Evolutionary conservation across 148 eudicot species (phyloP).

Genomic region (Spergularia bocconei): DNA sequence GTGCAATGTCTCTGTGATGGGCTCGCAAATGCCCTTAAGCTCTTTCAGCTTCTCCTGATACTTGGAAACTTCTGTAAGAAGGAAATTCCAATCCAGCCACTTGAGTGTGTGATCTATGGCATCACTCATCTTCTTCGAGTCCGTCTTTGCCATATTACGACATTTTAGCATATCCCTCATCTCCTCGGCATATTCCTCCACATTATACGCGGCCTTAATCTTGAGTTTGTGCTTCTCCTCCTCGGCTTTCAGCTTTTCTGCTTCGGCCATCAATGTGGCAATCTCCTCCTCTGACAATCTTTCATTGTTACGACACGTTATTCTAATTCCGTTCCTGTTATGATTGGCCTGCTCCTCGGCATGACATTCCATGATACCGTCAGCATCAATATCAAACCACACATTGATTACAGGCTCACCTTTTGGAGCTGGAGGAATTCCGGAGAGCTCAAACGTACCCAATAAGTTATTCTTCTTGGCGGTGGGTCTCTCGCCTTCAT

Average conservation of each 20-base stretch:
- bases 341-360: background rate
- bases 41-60: conserved; percentile 7
- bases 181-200: too few species aligned
- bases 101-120: background rate
- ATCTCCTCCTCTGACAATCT: background rate
- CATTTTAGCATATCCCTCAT: too few species aligned
- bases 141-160: background rate
- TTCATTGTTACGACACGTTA: background rate
- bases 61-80: background rate
- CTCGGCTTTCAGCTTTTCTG: too few species aligned
- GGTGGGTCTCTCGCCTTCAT: conserved; percentile 1
- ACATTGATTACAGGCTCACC: background rate
- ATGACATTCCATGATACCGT: background rate
- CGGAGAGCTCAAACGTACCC: background rate
- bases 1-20: background rate
- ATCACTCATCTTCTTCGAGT: background rate
- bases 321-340: background rate
- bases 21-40: conserved; percentile 3
- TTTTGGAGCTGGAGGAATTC: background rate
- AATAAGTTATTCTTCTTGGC: conserved; percentile 8
- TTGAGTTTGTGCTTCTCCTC: too few species aligned
- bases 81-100: conserved; percentile 1
- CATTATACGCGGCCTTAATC: too few species aligned
- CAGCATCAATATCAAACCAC: background rate
- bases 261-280: too few species aligned